Conservation (phyloP, 23 red algal genomes). For the Gracilaria gracilis region DNA sequence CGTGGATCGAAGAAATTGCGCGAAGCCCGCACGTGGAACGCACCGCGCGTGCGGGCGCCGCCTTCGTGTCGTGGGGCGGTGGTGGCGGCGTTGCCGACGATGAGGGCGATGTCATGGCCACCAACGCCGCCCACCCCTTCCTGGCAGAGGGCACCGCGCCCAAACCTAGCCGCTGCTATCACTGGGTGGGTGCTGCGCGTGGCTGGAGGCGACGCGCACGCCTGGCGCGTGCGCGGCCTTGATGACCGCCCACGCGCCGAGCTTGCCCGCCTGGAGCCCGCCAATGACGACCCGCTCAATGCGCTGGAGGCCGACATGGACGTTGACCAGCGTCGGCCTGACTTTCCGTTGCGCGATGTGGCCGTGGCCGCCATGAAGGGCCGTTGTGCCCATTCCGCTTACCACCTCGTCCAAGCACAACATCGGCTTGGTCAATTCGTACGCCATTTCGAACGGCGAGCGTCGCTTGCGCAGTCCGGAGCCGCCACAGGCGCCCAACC, state of each 20-base stretch:
- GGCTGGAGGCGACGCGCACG: constrained; percentile 46
- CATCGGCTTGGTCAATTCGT: constrained; percentile 74
- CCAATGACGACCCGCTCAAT: constrained; percentile 35
- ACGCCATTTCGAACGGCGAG: constrained; percentile 86
- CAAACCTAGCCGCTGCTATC: constrained; percentile 53
- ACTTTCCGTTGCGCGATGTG: constrained; percentile 39
- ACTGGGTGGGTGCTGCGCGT: constrained; percentile 77
- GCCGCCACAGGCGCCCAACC: constrained; percentile 73
- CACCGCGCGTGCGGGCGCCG: constrained; percentile 54
- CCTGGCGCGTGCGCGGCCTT: constrained; percentile 78
- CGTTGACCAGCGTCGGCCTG: constrained; percentile 9
- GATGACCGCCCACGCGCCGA: constrained; percentile 82
- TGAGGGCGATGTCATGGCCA: constrained; percentile 78
- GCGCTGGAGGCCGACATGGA: constrained; percentile 40
- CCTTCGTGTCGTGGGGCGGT: constrained; percentile 81
- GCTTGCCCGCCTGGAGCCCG: constrained; percentile 78
- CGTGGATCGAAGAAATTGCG: constrained; percentile 84
- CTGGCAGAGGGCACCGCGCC: constrained; percentile 58
- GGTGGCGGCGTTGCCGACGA: constrained; percentile 85
- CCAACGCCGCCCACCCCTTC: constrained; percentile 50
- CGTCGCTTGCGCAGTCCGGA: constrained; percentile 76
- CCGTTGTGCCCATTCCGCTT: constrained; percentile 70
- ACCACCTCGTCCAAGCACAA: constrained; percentile 60
- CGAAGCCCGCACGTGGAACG: constrained; percentile 82
- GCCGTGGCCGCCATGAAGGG: constrained; percentile 55